Evolutionary conservation across 2,329 filamentous ascomycete genomes (phyloP), one percentile per base, ranked within the genome.

Genomic region (Penicillium sp.): DNA sequence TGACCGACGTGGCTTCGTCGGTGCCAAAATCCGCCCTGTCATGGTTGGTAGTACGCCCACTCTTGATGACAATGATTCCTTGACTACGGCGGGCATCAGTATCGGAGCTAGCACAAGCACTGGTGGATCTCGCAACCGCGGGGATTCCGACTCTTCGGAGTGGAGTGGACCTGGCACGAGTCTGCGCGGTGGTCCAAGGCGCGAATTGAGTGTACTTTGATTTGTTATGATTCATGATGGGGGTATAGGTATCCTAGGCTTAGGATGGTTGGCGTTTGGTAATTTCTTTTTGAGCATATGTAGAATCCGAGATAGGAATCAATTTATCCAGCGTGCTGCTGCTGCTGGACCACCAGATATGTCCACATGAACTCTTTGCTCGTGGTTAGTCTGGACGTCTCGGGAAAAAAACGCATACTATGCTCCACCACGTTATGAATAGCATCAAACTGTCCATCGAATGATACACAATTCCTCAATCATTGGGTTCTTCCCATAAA

Each of bases 1-100:
- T 58, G 95, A 97, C 71, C 78, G 94, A 48, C 84, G 90, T 59
- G 94, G 94, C 0, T 93, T 96, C 68, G 92, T 97, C 0, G 92
- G 91, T 0, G 81, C 82, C 39, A 82, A 79, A 66, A 70, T 78
- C 42, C 69, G 71, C 3, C 69, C 72, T 31, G 61, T 63, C 13
- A 65, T 69, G 48, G 64, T 68, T 26, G 60, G 61, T 9, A 59
- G 60, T 16, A 56, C 60, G 15, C 57, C 63, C 16, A 52, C 60
- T 3, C 61, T 63, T 38, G 69, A 68, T 26, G 65, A 68, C 43
- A 59, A 55, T 5, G 59, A 61, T 15, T 65, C 59, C 3, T 51
- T 62, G 12, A 63, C 52, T 6, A 63, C 61, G 9, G 61, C 60
- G 12, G 61, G 60, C 0, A 61, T 64, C 4, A 63, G 59, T 29